Conservation (phyloP, 345 rosid genomes). For the Lenwebbia sp. region DNA sequence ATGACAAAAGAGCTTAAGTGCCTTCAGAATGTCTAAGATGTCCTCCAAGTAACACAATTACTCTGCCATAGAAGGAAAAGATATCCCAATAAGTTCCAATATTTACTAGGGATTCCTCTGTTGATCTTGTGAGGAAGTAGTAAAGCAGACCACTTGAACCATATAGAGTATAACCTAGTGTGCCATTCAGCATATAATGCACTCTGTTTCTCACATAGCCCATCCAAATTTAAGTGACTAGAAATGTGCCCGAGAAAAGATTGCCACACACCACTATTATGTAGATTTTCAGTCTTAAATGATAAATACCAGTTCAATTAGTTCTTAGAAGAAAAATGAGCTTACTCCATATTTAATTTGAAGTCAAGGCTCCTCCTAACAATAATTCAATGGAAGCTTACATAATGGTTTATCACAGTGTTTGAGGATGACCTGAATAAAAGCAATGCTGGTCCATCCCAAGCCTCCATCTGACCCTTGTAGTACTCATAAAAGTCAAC, state of each 20-base stretch:
- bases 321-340: background rate
- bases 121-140: background rate
- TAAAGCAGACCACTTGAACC: background rate
- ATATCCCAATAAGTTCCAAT: background rate
- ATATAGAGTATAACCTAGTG: background rate
- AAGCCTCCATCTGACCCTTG: conserved; percentile 99
- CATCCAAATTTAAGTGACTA: background rate
- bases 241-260: background rate
- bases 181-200: background rate
- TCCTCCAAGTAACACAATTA: background rate
- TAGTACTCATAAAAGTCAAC: conserved; percentile 90
- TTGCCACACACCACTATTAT: background rate
- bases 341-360: background rate
- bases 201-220: background rate
- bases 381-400: background rate
- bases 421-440: conserved; percentile 59
- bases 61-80: background rate
- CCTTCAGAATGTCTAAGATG: background rate
- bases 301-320: background rate
- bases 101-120: background rate
- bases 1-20: background rate
- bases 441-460: conserved; percentile 99
- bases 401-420: background rate
- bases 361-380: background rate
- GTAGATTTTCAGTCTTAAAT: background rate